Base-by-base conservation (phyloP, 2,329 filamentous ascomycete genomes). In the Alternaria alternata region DNA sequence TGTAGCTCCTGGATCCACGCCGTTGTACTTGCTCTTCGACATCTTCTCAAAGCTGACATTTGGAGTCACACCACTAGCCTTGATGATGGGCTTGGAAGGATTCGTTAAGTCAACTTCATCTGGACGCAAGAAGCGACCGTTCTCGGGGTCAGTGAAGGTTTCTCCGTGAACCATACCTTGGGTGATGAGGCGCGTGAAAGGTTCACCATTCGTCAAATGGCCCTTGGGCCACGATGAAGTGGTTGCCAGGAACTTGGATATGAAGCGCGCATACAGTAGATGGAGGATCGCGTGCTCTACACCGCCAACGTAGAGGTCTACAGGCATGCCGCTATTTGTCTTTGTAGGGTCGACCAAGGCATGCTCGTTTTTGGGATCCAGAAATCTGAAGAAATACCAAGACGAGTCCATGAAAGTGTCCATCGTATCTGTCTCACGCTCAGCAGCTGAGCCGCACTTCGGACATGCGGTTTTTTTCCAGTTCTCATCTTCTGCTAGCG, bases 351-450 rank as follows among this genome's bases (percentile, higher is more conserved):
- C 88, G 64, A 96, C 88, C 0, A 88, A 88, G 14, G 81, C 75
- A 2, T 84, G 72, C 14, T 82, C 66, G 66, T 95, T 94, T 18
- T 88, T 82, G 1, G 91, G 82, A 69, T 96, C 92, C 28, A 89
- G 79, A 69, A 93, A 96, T 12, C 92, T 87, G 80, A 94, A 88
- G 72, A 89, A 96, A 78, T 97, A 97, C 93, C 93, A 97, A 54
- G 93, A 96, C 2, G 93, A 96, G 79, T 96, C 93, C 62, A 97
- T 93, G 79, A 97, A 97, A 0, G 93, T 97, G 77, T 97, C 93
- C 93, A 97, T 96, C 3, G 93, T 97, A 75, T 97, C 93, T 0
- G 93, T 96, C 66, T 97, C 93, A 64, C 93, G 86, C 74, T 88
- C 90, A 7, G 92, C 93, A 24, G 87, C 80, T 1, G 86, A 84